Percentiles rank a stretch among this genome's conserved stretches.
Evolutionary conservation across 2,329 filamentous ascomycete genomes (phyloP).

Genomic region (Rachicladosporium sp.): DNA sequence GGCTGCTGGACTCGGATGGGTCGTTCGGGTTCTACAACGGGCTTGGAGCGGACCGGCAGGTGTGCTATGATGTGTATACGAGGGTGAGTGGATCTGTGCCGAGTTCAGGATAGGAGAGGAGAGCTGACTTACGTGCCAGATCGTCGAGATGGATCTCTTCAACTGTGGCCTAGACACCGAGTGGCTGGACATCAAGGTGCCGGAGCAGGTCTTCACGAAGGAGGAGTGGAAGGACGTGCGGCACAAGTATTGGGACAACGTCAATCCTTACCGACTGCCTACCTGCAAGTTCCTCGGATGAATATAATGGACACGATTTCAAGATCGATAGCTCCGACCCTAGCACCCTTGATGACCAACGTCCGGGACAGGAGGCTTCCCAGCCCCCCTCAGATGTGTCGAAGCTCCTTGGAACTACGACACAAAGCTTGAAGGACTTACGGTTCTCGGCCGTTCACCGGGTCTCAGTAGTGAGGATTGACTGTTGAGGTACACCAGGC

Average conservation of each 20-base stretch:
- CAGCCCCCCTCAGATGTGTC: no score
- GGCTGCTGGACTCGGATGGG: constrained; percentile 51
- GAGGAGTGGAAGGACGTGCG: constrained; percentile 82
- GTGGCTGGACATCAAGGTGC: constrained; percentile 68
- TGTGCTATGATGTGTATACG: constrained; percentile 94
- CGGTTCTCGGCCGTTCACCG: no score
- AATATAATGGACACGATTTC: constrained; percentile 43
- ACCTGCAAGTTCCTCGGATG: constrained; percentile 62
- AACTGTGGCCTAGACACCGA: constrained; percentile 84
- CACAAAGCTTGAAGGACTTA: no score
- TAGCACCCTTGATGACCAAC: no score
- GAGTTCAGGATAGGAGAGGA: no score
- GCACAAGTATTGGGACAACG: constrained; percentile 70
- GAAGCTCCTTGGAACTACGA: no score
- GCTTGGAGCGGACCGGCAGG: constrained; percentile 77
- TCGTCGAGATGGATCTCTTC: constrained; percentile 79
- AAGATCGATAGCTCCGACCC: no score
- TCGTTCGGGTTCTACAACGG: constrained; percentile 57
- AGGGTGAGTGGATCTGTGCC: constrained; percentile 36
- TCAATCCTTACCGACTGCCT: constrained; percentile 65
- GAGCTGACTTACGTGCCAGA: constrained; percentile 14
- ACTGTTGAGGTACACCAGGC: no score
- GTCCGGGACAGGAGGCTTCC: no score
- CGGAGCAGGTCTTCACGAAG: constrained; percentile 50
- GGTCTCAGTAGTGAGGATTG: no score